Evolutionary conservation across 352 stramenopile genomes (phyloP), one percentile per base, ranked within the genome.

Genomic region (Pythium monospermum): DNA sequence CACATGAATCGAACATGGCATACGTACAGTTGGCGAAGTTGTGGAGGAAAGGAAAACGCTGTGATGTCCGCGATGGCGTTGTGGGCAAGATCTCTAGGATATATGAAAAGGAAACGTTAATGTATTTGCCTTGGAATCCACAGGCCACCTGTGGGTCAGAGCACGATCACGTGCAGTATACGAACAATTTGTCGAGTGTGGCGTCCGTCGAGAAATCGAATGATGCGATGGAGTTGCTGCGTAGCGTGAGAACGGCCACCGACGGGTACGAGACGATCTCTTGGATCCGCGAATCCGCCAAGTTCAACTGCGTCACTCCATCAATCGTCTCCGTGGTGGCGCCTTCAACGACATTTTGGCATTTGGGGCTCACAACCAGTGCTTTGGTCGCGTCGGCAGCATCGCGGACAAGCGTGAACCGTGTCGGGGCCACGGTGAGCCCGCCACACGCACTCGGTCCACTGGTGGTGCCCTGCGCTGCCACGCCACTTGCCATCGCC

Each of bases 11-110:
- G n/a, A n/a, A n/a, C n/a, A n/a, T n/a, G n/a, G n/a, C n/a, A n/a
- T n/a, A 50, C 51, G 41, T 52, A 59, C 51, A 61, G 35, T n/a
- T 52, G 7, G n/a, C 37, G 28, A 26, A 61, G 45, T 31, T 61
- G 53, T 1, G 12, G 16, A 7, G 53, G 53, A 15, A 55, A 55
- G 3, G 19, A 15, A 22, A 61, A 61, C 13, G 36, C 45, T 1
- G 36, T 21, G 19, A 61, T 27, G 25, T 49, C 39, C n/a, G 10
- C 21, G 6, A 52, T 33, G 3, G 6, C 41, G 16, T 59, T 59
- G 2, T 41, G 15, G 19, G 26, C 36, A 15, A 52, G 33, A 15
- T n/a, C n/a, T n/a, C n/a, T n/a, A n/a, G n/a, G 19, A 47, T 37
- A 40, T 52, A 19, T 26, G 1, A 31, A 6, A 18, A 18, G n/a